These are phyloP conservation scores for Podila clonocystis DNA, from an alignment of 192 early-diverging fungal species.

Conservation along the genomic window DNA sequence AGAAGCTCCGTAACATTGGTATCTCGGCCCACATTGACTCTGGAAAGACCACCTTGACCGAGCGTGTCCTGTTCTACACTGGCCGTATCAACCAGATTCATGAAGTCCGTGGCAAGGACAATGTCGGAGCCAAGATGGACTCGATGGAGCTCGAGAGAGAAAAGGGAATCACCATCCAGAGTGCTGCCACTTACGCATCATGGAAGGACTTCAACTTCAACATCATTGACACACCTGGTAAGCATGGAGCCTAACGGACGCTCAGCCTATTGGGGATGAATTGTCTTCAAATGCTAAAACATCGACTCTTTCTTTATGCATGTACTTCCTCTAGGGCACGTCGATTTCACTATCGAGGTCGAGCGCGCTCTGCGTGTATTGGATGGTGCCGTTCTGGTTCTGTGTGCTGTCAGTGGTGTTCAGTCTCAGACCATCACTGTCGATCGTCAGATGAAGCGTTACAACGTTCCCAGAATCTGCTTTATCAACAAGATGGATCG, in stretches of 20 bases:
- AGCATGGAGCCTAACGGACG: background rate
- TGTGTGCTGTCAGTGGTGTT: conserved; percentile 88
- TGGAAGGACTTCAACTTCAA: conserved; percentile 85
- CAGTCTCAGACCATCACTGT: conserved; percentile 92
- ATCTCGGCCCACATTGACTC: conserved; percentile 92
- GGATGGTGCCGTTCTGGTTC: conserved; percentile 86
- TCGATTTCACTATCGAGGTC: conserved; percentile 92
- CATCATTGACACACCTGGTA: conserved; percentile 91
- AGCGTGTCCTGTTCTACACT: conserved; percentile 86
- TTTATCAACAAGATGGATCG: conserved; percentile 95
- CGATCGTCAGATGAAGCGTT: conserved; percentile 91
- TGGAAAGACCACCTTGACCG: conserved; percentile 88
- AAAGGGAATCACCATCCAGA: conserved; percentile 91
- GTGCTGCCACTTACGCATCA: conserved; percentile 85
- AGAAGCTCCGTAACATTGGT: conserved; percentile 84
- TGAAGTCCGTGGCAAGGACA: conserved; percentile 87
- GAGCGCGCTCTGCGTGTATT: conserved; percentile 88
- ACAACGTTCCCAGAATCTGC: conserved; percentile 86
- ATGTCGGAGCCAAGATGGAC: conserved; percentile 99
- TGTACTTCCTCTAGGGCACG: conserved; percentile 67
- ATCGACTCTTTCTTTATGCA: background rate
- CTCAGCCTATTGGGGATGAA: no score
- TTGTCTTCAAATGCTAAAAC: background rate
- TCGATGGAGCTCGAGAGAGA: conserved; percentile 99
- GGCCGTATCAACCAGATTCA: conserved; percentile 92